Evolutionary conservation across 257 asterid species (phyloP), one percentile per base, ranked within the genome.

Genomic region (Solanum pimpinellifolium): DNA sequence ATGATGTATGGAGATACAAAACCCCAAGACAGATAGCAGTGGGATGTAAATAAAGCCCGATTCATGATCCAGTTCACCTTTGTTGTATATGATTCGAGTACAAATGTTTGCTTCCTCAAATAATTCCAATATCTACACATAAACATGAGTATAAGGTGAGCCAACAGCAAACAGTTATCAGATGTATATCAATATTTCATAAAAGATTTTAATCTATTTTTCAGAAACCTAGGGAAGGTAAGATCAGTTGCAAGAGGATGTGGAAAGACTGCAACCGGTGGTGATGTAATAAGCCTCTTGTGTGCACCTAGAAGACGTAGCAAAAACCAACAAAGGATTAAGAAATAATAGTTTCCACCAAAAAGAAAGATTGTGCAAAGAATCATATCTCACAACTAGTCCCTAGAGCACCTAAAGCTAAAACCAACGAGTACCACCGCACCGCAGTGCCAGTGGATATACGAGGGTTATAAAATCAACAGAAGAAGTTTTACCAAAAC

Each of bases 221-320:
- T 78, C 81, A 88, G 90, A 90, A 72, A 96, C 99, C 99, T 97
- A 88, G 96, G 93, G 91, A 97, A 97, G 94, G 87, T 97, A 84
- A 97, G 99, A 91, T 97, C 99, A 88, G 95, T 97, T 47, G 98
- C 94, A 88, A 97, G 98, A 89, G 99, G 99, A 88, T 97, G 99
- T 42, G 99, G 99, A 89, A 97, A 97, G 90, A 97, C 98, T 35
- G 99, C 99, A 89, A 97, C 98, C 9, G 99, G 99, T 72, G 99
- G 99, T 25, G 99, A 97, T 14, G 94, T 90, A 82, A 97, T 96
- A 87, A 97, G 97, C 92, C 95, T 91, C 94, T 96, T 93, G 89
- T 97, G 93, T 66, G 98, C 99, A 88, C 94, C 99, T 96, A 86
- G 21, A 81, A 35, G 93, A 87, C 86, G 85, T 31, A 91, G 87